phyloP scores from a whole-genome alignment of 208 protist species.

The Trichomonas gallinae region DNA sequence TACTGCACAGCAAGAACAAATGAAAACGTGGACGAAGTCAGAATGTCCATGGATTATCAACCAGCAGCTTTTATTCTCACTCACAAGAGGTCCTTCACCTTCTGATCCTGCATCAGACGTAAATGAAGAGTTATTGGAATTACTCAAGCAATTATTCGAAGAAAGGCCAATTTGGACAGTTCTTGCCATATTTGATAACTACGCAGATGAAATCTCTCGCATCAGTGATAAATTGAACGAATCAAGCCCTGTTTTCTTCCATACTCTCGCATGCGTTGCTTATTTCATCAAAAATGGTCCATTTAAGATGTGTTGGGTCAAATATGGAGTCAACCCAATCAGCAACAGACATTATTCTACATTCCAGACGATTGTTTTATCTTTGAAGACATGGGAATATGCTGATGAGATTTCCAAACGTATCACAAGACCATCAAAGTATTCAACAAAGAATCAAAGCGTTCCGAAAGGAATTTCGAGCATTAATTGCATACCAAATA shows the following conservation, averaged over 20 bases:
- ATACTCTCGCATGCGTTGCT: not conserved
- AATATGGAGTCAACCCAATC: not conserved
- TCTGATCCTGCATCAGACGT: not conserved
- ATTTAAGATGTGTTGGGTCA: not conserved
- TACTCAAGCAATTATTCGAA: not conserved
- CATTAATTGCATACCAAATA: not conserved
- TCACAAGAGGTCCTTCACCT: not conserved
- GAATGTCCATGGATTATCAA: conserved; percentile 7
- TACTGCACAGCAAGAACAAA: not conserved
- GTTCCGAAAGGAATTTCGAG: not conserved
- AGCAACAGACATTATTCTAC: not conserved
- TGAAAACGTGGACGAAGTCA: not conserved
- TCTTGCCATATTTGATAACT: not conserved
- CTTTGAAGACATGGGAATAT: not conserved
- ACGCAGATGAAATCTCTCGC: no score
- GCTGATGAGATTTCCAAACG: not conserved
- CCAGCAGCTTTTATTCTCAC: not conserved
- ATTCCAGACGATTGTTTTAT: not conserved
- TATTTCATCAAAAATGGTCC: conserved; percentile 1
- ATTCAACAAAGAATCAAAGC: not conserved
- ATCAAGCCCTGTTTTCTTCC: not conserved
- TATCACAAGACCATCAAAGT: not conserved
- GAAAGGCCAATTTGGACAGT: conserved; percentile 12
- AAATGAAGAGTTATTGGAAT: not conserved
- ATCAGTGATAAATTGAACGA: not conserved